Evolutionary conservation across 208 protist genomes (phyloP).

Genomic region (Phytomonas francai): DNA sequence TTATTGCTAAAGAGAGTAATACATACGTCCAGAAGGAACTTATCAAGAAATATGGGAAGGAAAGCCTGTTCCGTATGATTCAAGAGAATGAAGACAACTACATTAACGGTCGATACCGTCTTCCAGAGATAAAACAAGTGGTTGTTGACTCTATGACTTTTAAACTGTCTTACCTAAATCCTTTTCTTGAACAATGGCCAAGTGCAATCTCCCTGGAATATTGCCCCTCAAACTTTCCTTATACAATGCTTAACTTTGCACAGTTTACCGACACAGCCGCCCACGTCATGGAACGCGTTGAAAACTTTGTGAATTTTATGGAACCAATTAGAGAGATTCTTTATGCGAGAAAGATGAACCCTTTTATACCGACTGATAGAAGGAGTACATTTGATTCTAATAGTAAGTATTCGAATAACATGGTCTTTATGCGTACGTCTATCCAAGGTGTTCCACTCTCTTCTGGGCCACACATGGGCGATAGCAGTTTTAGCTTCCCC

Average conservation of each 20-base stretch:
- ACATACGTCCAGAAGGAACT: constrained; percentile 23
- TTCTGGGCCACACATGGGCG: constrained; percentile 36
- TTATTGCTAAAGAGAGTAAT: constrained; percentile 48
- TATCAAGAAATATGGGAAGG: constrained; percentile 45
- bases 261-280: constrained; percentile 71
- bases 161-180: constrained; percentile 37
- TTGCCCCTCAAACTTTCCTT: constrained; percentile 47
- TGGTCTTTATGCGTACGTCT: constrained; percentile 39
- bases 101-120: constrained; percentile 22
- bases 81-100: constrained; percentile 49
- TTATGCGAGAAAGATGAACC: constrained; percentile 31
- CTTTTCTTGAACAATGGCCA: constrained; percentile 41
- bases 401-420: constrained; percentile 9
- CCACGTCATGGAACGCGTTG: constrained; percentile 68
- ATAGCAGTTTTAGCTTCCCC: constrained; percentile 21
- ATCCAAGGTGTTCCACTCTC: constrained; percentile 59
- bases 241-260: constrained; percentile 43
- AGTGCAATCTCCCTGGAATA: constrained; percentile 60
- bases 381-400: neutral
- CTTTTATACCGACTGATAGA: constrained; percentile 15
- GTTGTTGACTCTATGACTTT: constrained; percentile 36
- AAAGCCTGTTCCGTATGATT: constrained; percentile 32
- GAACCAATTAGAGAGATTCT: constrained; percentile 27
- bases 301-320: constrained; percentile 29
- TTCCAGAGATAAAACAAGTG: constrained; percentile 35